These are phyloP conservation scores for Filosporella fistucella DNA, from an alignment of 495 filamentous ascomycete species.

Conservation along the genomic window DNA sequence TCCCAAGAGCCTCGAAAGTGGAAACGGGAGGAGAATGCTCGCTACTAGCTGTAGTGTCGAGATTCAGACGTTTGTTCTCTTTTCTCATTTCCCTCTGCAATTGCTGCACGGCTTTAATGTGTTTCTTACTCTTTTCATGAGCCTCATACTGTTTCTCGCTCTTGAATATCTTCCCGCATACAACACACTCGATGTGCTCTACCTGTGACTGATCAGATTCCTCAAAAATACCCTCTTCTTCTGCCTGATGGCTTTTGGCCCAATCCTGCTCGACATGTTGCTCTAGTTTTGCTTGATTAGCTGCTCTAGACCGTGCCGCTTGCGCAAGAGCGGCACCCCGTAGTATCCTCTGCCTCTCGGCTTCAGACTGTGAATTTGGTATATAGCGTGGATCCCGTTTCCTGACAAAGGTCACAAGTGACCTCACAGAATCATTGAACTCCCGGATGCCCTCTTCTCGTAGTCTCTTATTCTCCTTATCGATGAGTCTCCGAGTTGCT, in stretches of 20 bases:
- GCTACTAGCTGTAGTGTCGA: conserved; percentile 30
- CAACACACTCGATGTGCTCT: conserved; percentile 77
- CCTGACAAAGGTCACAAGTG: conserved; percentile 83
- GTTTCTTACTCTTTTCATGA: conserved; percentile 97
- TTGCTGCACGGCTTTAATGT: conserved; percentile 76
- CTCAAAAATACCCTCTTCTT: conserved; percentile 16
- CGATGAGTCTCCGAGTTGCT: conserved; percentile 76
- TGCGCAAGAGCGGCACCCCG: conserved; percentile 78
- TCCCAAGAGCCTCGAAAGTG: conserved; percentile 2
- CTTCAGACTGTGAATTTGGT: conserved; percentile 63
- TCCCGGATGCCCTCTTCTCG: conserved; percentile 78
- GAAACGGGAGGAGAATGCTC: background rate
- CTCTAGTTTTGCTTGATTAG: conserved; percentile 43
- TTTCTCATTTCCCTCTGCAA: conserved; percentile 77
- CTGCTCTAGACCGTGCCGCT: conserved; percentile 75
- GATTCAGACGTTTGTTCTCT: conserved; percentile 58
- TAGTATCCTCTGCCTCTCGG: conserved; percentile 72
- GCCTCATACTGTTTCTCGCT: conserved; percentile 86
- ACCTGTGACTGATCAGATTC: conserved; percentile 56
- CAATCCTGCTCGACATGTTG: conserved; percentile 70
- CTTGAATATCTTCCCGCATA: conserved; percentile 89
- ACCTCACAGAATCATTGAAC: conserved; percentile 88
- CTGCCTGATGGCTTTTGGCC: conserved; percentile 47
- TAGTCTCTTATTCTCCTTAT: conserved; percentile 89
- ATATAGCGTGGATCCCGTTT: conserved; percentile 87